These are phyloP conservation scores for Fragaria ananassa DNA, from an alignment of 306 rosid genomes.

Conservation along the genomic window DNA sequence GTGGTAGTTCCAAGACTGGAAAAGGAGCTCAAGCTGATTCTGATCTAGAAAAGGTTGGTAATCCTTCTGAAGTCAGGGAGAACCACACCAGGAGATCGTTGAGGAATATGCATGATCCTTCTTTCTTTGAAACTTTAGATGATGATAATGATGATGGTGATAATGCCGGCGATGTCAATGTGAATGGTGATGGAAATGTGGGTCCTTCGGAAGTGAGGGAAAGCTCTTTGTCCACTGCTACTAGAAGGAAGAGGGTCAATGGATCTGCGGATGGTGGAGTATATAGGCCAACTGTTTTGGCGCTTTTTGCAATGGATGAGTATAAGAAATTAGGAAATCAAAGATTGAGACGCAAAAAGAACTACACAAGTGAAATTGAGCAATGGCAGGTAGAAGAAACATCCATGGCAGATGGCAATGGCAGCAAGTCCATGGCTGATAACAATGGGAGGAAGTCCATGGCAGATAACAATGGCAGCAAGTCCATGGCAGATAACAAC, in stretches of 20 bases:
- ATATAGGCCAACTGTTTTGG: slow-evolving; percentile 29
- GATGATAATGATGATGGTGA: slow-evolving; percentile 18
- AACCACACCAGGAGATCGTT: slow-evolving; percentile 38
- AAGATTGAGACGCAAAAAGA: slow-evolving; percentile 19
- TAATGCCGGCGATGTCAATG: neutral
- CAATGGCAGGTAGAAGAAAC: slow-evolving; percentile 22
- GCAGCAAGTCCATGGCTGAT: slow-evolving; percentile 17
- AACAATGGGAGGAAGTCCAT: slow-evolving; percentile 20
- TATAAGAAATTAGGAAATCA: slow-evolving; percentile 20
- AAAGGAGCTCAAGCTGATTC: slow-evolving; percentile 17
- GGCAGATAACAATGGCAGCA: slow-evolving; percentile 25
- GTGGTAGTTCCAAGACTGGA: slow-evolving; percentile 31
- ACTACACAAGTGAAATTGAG: slow-evolving; percentile 30
- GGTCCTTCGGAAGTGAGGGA: slow-evolving; percentile 33
- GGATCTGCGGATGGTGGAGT: slow-evolving; percentile 28
- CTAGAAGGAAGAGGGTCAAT: slow-evolving; percentile 29
- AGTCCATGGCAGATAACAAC: slow-evolving; percentile 19
- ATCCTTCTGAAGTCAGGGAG: slow-evolving; percentile 27
- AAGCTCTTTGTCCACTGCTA: slow-evolving; percentile 23
- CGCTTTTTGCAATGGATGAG: slow-evolving; percentile 17
- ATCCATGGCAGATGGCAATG: slow-evolving; percentile 15
- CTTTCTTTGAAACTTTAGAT: slow-evolving; percentile 33
- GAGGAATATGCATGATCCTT: slow-evolving; percentile 39
- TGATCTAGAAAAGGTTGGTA: slow-evolving; percentile 31
- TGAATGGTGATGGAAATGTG: slow-evolving; percentile 27